Base-by-base conservation (phyloP, 331 rosid species). In the Spiraea crenata region DNA sequence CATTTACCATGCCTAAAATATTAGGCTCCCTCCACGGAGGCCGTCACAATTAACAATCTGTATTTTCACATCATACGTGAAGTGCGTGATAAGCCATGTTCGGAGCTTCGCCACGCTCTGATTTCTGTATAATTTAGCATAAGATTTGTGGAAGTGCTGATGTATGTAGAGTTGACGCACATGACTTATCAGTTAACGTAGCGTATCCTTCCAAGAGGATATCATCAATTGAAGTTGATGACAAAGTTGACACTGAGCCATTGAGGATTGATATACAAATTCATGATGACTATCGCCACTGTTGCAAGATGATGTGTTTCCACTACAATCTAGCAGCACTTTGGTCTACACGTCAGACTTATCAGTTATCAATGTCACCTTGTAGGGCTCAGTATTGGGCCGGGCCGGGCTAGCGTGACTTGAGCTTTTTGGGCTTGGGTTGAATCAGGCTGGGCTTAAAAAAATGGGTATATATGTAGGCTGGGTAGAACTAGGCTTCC, bases 41-140 rank as follows among this genome's bases (percentile, higher is more conserved):
- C 15, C 63, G 13, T 40, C 31, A 25, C 31, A 25, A 25, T 15
- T 39, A 20, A 25, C 51, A 54, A 34, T 40, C 0, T 15, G n/a
- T 25, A 55, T 69, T 69, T 25, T 55, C 54, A 69, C 63, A 55
- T 69, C 64, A 69, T 14, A 69, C 42, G 25, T 52, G 17, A 58
- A 66, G 49, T 52, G 62, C 19, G 39, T 20, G 25, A 68, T 68
- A 19, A 52, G 10, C 38, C 40, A 15, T 25, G 46, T 57, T 57
- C 58, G 67, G 44, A 58, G 35, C 38, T 71, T n/a, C 45, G 16
- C 34, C 9, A 34, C 45, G 57, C 45, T 58, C 10, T 15, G 9
- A 16, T 31, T 64, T 65, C 2, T 39, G 13, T 17, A 5, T 14
- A 13, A 10, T 10, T 63, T 31, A 6, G 6, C 19, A 44, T 17